Percentiles rank a stretch among this genome's conserved stretches.
Conservation (phyloP, 2,329 filamentous ascomycete genomes). For the Emmonsiellopsis sp. region DNA sequence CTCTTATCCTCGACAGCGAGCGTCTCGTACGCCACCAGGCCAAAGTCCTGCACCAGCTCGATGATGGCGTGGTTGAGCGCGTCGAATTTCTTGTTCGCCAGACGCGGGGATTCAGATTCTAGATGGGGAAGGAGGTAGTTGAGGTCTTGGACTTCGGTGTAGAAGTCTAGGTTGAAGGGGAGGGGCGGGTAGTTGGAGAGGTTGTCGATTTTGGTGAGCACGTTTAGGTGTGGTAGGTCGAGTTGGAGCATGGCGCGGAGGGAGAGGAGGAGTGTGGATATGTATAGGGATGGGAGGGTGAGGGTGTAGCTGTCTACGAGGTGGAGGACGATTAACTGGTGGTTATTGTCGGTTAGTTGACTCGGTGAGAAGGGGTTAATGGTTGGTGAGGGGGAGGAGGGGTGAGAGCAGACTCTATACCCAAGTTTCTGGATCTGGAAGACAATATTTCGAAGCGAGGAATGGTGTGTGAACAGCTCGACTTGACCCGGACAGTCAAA, state of each 20-base stretch:
- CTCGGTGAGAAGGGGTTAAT: background rate
- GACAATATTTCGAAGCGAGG: conserved; percentile 84
- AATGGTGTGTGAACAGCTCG: conserved; percentile 93
- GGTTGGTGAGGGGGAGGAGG: background rate
- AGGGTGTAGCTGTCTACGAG: conserved; percentile 91
- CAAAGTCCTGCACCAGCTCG: conserved; percentile 79
- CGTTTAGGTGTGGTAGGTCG: conserved; percentile 91
- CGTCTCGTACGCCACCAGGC: conserved; percentile 84
- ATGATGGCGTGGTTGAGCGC: conserved; percentile 80
- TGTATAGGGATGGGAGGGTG: conserved; percentile 86
- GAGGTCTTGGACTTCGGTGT: conserved; percentile 93
- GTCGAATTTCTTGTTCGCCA: conserved; percentile 67
- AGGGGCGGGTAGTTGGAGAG: conserved; percentile 73
- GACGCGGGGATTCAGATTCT: conserved; percentile 63
- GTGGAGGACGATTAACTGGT: conserved; percentile 81
- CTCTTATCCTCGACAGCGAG: conserved; percentile 93
- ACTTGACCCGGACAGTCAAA: conserved; percentile 98
- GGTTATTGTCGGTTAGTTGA: conserved; percentile 5
- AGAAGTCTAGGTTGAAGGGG: conserved; percentile 93
- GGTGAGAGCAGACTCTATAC: conserved; percentile 63
- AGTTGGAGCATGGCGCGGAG: conserved; percentile 97
- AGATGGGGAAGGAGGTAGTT: conserved; percentile 73
- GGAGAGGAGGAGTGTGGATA: conserved; percentile 86
- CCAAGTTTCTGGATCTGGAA: conserved; percentile 81
- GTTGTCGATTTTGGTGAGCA: conserved; percentile 97